Conservation (phyloP, 2,329 filamentous ascomycete species). For the Cytospora piceicola region DNA sequence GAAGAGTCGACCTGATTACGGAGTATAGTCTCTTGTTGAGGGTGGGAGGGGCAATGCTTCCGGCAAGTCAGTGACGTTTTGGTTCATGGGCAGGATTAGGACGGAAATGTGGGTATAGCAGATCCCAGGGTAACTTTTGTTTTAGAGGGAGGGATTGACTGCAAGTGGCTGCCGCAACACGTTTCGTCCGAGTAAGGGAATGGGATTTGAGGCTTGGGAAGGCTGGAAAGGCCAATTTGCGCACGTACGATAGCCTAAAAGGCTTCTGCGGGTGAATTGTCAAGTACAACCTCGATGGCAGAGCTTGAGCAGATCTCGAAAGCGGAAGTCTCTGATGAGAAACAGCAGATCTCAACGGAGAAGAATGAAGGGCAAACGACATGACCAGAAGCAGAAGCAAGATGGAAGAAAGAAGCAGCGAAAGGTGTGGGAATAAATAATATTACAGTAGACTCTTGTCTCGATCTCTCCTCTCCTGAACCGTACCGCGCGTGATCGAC, state of each 20-base stretch:
- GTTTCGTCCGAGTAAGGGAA: not conserved
- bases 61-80: constrained; percentile 25
- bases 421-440: constrained; percentile 3
- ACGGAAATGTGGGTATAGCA: constrained; percentile 19
- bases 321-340: constrained; percentile 25
- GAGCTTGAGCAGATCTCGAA: constrained; percentile 18
- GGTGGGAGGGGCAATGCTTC: constrained; percentile 21
- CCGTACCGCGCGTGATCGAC: not conserved
- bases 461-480: not conserved
- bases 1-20: constrained; percentile 24
- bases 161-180: not conserved
- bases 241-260: constrained; percentile 24
- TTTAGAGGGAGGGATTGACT: not conserved
- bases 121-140: constrained; percentile 1
- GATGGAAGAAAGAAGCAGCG: constrained; percentile 2
- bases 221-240: not conserved
- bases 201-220: not conserved
- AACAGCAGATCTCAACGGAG: constrained; percentile 26
- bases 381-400: constrained; percentile 18
- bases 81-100: constrained; percentile 6
- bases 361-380: constrained; percentile 28
- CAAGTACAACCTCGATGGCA: constrained; percentile 14
- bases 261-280: constrained; percentile 7
- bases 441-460: not conserved
- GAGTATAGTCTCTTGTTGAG: constrained; percentile 27